Evolutionary conservation across 2,329 filamentous ascomycete species (phyloP), one percentile per base, ranked within the genome.

Genomic region (Ceratocystis cacaofunesta): DNA sequence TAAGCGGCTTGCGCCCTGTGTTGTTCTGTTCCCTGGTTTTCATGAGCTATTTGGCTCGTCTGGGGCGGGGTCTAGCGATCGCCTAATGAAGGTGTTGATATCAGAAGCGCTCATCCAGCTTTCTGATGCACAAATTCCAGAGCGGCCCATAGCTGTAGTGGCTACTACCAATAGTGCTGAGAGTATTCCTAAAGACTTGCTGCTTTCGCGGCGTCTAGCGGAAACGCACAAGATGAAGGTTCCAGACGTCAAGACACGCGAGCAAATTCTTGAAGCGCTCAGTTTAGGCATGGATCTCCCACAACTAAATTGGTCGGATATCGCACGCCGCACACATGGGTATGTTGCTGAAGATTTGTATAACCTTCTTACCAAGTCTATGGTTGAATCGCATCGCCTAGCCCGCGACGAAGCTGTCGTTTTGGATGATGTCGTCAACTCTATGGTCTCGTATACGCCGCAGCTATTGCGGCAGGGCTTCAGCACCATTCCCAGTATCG

Each of bases 271-370:
- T 58, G 79, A 82, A 48, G 85, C 88, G 1, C 78, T 95, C 58
- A 90, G 89, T 0, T 78, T 84, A 64, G 82, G 86, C 65, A 81
- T 86, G 69, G 77, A 77, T 0, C 74, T 95, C 6, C 79, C 83
- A 0, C 79, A 82, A 2, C 82, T 97, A 22, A 84, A 95, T 72
- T 88, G 92, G 70, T 76, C 77, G 30, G 77, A 81, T 17, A 78
- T 99, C 2, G 91, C 92, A 5, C 92, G 89, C 71, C 80, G 86
- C 70, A 97, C 92, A 0, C 90, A 94, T 5, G 94, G 94, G 1
- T 99, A 94, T 70, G 92, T 99, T 0, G 92, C 92, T 10, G 89
- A 90, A 5, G 94, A 99, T 77, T 77, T 99, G 3, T 85, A 88
- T 68, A 87, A 78, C 67, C 76, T 86, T n/a, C 76, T 82, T 60